These are phyloP conservation scores for Nymphaea colorata DNA, from an alignment of 164 flowering plant genomes.

Conservation along the genomic window DNA sequence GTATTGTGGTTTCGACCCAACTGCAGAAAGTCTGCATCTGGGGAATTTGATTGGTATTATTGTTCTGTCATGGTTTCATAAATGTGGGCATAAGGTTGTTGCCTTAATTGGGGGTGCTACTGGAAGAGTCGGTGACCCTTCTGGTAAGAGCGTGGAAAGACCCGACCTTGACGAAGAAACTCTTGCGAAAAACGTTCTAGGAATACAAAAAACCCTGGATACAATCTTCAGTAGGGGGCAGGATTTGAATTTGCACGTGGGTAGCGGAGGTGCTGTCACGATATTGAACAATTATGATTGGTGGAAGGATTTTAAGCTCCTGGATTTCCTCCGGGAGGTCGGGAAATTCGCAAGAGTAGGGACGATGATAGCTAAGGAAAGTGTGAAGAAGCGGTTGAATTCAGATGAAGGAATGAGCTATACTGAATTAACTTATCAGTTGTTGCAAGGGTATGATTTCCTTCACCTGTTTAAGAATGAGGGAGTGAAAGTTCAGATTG, in stretches of 20 bases:
- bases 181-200: constrained; percentile 35
- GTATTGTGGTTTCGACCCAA: constrained; percentile 88
- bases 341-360: constrained; percentile 67
- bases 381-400: constrained; percentile 25
- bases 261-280: constrained; percentile 8
- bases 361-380: constrained; percentile 22
- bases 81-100: constrained; percentile 50
- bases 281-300: constrained; percentile 70
- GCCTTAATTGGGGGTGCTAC: constrained; percentile 82
- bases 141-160: constrained; percentile 64
- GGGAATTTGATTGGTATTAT: constrained; percentile 75
- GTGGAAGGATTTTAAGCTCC: constrained; percentile 62
- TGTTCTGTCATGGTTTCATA: constrained; percentile 73
- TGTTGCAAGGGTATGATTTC: constrained; percentile 38
- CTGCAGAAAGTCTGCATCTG: constrained; percentile 68
- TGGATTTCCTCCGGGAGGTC: constrained; percentile 50
- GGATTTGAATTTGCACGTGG: not conserved
- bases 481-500: constrained; percentile 66
- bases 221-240: constrained; percentile 20
- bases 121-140: constrained; percentile 75
- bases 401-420: constrained; percentile 21
- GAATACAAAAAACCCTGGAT: constrained; percentile 25
- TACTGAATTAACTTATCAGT: constrained; percentile 56
- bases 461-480: constrained; percentile 23
- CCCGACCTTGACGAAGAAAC: constrained; percentile 49